Base-by-base conservation (phyloP, 2,329 filamentous ascomycete species). In the Xylariomycetidae sp. region DNA sequence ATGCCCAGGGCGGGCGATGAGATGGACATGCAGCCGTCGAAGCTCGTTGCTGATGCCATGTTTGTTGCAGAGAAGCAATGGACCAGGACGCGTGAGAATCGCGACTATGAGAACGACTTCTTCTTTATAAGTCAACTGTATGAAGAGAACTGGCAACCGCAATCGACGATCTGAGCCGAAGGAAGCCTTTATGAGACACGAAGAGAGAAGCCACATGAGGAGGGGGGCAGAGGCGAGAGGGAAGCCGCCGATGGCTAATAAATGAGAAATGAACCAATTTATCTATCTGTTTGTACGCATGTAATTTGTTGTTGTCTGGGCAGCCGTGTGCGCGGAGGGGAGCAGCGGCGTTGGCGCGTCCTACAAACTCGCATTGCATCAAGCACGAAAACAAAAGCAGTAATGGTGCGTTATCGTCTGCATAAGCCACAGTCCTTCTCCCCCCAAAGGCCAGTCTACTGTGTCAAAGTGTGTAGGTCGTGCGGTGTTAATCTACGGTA, bases 91-190 rank as follows among this genome's bases (percentile, higher is more conserved):
- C 60, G 66, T 31, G 58, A 62, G 10, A 56, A 49, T 23, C 57
- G 62, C 12, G 59, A 57, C 22, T 77, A 70, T 42, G 72, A 77
- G 45, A 49, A 78, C 46, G 70, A 77, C 44, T 75, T 72, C 48
- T 80, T 68, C 48, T 80, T 77, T 47, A 63, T 78, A 43, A 74
- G 72, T 47, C 76, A 80, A 49, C 57, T 80, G 18, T 80, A 69
- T 49, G 69, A 77, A 44, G 61, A 67, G 36, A 67, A 71, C 34
- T 80, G 76, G 75, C 58, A 63, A 41, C 64, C 65, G 6, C 56
- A 59, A 27, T 38, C 50, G n/a, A 61, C 62, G 45, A 54, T 52
- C 34, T 63, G 47, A 53, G 33, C 37, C 51, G 48, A 55, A n/a
- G n/a, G n/a, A n/a, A n/a, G n/a, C n/a, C n/a, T n/a, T n/a, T n/a